Evolutionary conservation across 2,329 filamentous ascomycete species (phyloP), one percentile per base, ranked within the genome.

Genomic region (Phaeosphaeria sp.): DNA sequence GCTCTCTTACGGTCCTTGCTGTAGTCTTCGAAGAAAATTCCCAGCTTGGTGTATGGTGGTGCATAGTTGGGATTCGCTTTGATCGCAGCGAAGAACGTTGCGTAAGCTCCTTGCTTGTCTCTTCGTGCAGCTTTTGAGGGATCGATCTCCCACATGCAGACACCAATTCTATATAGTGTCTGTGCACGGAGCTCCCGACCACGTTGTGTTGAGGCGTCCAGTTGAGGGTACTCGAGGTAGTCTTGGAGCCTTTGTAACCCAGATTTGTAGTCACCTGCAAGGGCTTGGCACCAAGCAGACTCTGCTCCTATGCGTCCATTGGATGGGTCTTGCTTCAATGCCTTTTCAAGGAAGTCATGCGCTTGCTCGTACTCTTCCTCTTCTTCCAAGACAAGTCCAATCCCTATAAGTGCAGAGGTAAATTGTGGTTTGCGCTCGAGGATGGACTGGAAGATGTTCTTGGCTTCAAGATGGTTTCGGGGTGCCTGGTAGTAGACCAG

Each of bases 351-450:
- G 69, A 96, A 97, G 25, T 90, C 85, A 41, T 93, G 87, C 0
- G 96, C 95, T 68, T 92, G 85, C 47, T 86, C 83, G 68, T 91
- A 97, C 62, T 98, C 90, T 69, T 97, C 90, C 64, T 97, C 93
- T 68, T 98, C 95, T 76, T 97, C 93, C 47, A 93, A 89, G 42
- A 99, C 94, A 22, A 98, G 79, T 1, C 95, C 96, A 33, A 97
- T 87, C 0, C 95, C 95, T 46, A 98, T 91, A 60, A 99, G 81
- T 2, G 93, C 93, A 27, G 88, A 81, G 0, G 93, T 96, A 0
- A 90, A 93, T 2, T 86, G 87, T 1, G 88, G 84, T 55, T 96
- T 92, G 23, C 90, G 86, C 48, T 86, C 82, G 0, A 99, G 83
- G 5, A 98, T 90, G 27, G 85, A 85, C 66, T 97, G 89, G 66